Conservation (phyloP, 2,329 filamentous ascomycete species). For the Ophiocordyceps australis region DNA sequence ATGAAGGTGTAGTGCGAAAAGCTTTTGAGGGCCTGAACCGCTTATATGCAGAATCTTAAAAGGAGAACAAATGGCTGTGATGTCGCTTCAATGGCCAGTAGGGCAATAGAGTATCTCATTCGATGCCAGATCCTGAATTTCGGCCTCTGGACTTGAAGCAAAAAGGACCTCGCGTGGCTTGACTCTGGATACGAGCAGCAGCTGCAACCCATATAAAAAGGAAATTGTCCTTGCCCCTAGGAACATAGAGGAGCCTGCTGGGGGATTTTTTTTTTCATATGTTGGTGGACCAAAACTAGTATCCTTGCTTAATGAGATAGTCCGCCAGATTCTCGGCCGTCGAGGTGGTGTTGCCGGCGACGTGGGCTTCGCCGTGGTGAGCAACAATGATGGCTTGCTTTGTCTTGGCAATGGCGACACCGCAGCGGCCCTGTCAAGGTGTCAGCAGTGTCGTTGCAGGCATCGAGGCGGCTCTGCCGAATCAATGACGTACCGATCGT, state of each 20-base stretch:
- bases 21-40: slow-evolving; percentile 8
- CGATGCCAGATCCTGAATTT: too few species aligned
- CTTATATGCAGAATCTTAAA: slow-evolving; percentile 11
- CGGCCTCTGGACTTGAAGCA: too few species aligned
- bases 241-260: too few species aligned
- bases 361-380: slow-evolving; percentile 60
- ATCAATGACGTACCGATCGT: slow-evolving; percentile 49
- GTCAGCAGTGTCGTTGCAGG: slow-evolving; percentile 1
- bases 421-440: slow-evolving; percentile 45
- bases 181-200: too few species aligned
- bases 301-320: slow-evolving; percentile 64
- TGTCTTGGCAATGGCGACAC: slow-evolving; percentile 72
- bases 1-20: too few species aligned
- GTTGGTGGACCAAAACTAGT: slow-evolving; percentile 30
- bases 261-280: slow-evolving; percentile 3
- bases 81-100: not conserved
- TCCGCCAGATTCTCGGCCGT: slow-evolving; percentile 73
- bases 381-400: slow-evolving; percentile 74
- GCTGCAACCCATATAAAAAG: too few species aligned
- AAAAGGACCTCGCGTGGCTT: too few species aligned
- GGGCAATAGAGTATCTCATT: too few species aligned
- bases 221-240: too few species aligned
- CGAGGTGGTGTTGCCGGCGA: slow-evolving; percentile 58
- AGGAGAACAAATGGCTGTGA: slow-evolving; percentile 5
- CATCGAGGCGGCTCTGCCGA: not conserved